phyloP scores from a whole-genome alignment of 2,329 filamentous ascomycete genomes.

The Dothideomycetidae sp. region DNA sequence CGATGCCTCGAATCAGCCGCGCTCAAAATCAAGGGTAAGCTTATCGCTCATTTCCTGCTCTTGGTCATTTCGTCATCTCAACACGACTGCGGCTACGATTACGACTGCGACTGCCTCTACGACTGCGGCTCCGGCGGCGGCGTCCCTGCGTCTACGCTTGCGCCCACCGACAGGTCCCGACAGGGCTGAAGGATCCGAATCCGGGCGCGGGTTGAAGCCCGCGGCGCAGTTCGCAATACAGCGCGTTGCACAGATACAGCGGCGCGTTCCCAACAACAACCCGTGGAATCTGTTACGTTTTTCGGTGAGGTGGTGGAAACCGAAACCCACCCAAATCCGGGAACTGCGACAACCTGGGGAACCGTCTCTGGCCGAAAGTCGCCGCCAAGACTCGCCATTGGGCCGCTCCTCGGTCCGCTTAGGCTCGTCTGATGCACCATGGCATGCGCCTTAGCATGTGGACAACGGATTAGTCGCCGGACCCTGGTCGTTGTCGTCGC shows the following conservation, averaged over 20 bases:
- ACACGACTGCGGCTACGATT: background rate
- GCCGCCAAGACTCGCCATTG: background rate
- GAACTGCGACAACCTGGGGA: background rate
- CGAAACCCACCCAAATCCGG: background rate
- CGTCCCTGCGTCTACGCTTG: background rate
- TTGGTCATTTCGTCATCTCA: background rate
- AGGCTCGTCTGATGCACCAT: background rate
- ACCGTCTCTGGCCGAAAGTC: background rate
- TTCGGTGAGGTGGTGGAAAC: background rate
- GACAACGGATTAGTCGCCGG: no score
- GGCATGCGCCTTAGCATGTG: no score
- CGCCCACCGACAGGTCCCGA: no score
- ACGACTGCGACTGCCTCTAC: no score
- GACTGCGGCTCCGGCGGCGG: no score
- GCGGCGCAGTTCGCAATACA: background rate
- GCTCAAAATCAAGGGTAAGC: conserved; percentile 93
- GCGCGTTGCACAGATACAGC: background rate
- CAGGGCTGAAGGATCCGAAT: conserved; percentile 2
- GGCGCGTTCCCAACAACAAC: background rate
- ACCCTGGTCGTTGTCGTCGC: no score
- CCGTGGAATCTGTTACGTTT: background rate
- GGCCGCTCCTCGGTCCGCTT: background rate
- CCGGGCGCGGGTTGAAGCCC: background rate
- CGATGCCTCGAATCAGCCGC: conserved; percentile 65
- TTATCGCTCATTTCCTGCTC: conserved; percentile 8